Evolutionary conservation across 2,329 filamentous ascomycete genomes (phyloP).

Genomic region (Diaporthe ilicicola): DNA sequence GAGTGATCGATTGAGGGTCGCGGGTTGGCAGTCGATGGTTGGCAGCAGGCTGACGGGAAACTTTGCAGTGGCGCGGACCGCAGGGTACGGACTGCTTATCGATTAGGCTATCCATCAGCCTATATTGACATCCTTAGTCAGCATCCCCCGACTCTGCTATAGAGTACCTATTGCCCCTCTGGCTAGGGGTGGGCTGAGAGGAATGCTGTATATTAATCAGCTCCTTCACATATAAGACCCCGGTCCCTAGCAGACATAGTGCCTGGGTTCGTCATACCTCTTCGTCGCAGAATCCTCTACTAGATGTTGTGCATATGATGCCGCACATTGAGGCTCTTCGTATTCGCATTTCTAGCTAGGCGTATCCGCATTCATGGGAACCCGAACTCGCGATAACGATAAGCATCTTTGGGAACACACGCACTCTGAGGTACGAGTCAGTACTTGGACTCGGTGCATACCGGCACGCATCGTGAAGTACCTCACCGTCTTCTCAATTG

Average conservation of each 20-base stretch:
- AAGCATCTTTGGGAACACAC: not conserved
- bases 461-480: not conserved
- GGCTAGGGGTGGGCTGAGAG: not conserved
- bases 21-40: not conserved
- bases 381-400: constrained; percentile 18
- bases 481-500: not conserved
- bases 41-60: not conserved
- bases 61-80: constrained; percentile 17
- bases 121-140: not conserved
- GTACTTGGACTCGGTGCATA: not conserved
- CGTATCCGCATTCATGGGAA: constrained; percentile 2
- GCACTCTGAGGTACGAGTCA: not conserved
- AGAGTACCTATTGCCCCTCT: not conserved
- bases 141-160: not conserved
- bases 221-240: too few species aligned
- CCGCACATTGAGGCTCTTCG: not conserved
- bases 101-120: constrained; percentile 1
- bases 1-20: constrained; percentile 8
- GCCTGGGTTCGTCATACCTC: not conserved
- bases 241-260: too few species aligned
- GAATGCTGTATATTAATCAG: too few species aligned
- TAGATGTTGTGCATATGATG: not conserved
- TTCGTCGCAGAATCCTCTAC: not conserved
- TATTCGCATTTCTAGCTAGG: not conserved
- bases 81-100: not conserved